A percentile compares a stretch with the other conserved stretches of the same genome.
Evolutionary conservation across 2,329 filamentous ascomycete species (phyloP).

Genomic region (Fusarium sp.): DNA sequence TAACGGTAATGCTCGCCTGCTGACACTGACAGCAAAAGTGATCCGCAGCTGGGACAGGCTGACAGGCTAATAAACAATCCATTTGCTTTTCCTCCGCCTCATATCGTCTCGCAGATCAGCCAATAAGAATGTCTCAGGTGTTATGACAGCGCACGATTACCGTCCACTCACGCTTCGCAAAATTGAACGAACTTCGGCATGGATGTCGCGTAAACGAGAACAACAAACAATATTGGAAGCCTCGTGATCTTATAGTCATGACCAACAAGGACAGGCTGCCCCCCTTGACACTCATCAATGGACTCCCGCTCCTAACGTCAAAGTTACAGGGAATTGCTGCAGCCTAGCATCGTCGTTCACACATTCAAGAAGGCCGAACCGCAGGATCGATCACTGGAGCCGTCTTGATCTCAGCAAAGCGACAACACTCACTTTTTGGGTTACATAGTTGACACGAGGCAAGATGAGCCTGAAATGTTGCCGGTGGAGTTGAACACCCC

Average conservation of each 20-base stretch:
- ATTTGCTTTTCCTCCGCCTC: conserved; percentile 9
- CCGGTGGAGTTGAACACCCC: conserved; percentile 23
- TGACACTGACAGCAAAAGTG: conserved; percentile 2
- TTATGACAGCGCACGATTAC: conserved; percentile 11
- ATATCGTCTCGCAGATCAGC: conserved; percentile 25
- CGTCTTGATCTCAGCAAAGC: conserved; percentile 16
- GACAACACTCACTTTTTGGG: conserved; percentile 6
- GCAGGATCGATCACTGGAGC: conserved; percentile 29
- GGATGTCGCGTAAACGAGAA: conserved; percentile 1
- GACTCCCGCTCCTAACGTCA: conserved; percentile 30
- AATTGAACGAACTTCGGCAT: conserved; percentile 6
- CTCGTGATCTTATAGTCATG: neutral
- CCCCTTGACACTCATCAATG: conserved; percentile 1
- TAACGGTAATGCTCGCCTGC: neutral
- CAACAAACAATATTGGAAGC: neutral
- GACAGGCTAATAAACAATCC: too few species aligned
- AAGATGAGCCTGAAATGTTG: conserved; percentile 10
- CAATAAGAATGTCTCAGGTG: conserved; percentile 32
- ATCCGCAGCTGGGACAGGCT: conserved; percentile 20
- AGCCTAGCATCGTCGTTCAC: conserved; percentile 27
- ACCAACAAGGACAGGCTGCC: neutral
- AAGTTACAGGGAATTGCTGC: conserved; percentile 6
- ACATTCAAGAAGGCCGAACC: conserved; percentile 39
- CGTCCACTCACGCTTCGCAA: conserved; percentile 1
- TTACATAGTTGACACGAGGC: conserved; percentile 1